A percentile compares a stretch with the other conserved stretches of the same genome.
phyloP scores from a whole-genome alignment of 495 filamentous ascomycete genomes.

The Penicillium egyptiacum region DNA sequence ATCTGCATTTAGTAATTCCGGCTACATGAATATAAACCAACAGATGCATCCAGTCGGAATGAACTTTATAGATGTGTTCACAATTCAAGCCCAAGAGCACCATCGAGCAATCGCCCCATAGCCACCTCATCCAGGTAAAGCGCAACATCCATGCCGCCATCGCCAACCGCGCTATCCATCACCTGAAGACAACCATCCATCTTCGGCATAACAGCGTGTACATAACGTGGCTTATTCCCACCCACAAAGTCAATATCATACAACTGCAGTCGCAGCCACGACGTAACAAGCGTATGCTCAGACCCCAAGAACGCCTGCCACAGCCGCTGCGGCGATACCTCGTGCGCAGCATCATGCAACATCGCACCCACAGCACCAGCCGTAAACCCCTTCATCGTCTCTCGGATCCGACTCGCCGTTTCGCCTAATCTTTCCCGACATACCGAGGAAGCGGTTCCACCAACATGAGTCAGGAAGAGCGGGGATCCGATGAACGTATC shows the following conservation, averaged over 20 bases:
- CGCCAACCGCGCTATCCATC: constrained; percentile 24
- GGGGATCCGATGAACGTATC: constrained; percentile 29
- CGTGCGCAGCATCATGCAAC: constrained; percentile 31
- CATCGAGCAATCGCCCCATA: constrained; percentile 27
- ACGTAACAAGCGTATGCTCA: constrained; percentile 33
- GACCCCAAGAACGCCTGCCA: constrained; percentile 38
- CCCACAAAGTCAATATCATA: constrained; percentile 34
- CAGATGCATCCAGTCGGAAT: neutral
- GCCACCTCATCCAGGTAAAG: constrained; percentile 26
- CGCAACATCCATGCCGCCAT: constrained; percentile 30
- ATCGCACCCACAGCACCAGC: constrained; percentile 23
- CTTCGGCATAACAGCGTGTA: constrained; percentile 23
- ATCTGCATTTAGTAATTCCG: neutral
- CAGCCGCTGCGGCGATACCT: constrained; percentile 33
- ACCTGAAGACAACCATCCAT: constrained; percentile 31
- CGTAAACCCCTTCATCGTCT: constrained; percentile 25
- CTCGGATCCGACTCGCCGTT: constrained; percentile 23
- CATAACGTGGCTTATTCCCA: constrained; percentile 22
- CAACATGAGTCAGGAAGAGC: constrained; percentile 28
- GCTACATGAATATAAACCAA: neutral
- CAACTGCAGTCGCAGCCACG: constrained; percentile 28
- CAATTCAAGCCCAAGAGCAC: constrained; percentile 1
- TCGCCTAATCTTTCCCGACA: neutral
- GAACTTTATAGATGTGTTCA: neutral
- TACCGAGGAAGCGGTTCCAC: constrained; percentile 16